Percentiles rank a stretch among this genome's conserved stretches.
phyloP scores from a whole-genome alignment of 352 stramenopile genomes.

The Peronosclerospora sorghi region DNA sequence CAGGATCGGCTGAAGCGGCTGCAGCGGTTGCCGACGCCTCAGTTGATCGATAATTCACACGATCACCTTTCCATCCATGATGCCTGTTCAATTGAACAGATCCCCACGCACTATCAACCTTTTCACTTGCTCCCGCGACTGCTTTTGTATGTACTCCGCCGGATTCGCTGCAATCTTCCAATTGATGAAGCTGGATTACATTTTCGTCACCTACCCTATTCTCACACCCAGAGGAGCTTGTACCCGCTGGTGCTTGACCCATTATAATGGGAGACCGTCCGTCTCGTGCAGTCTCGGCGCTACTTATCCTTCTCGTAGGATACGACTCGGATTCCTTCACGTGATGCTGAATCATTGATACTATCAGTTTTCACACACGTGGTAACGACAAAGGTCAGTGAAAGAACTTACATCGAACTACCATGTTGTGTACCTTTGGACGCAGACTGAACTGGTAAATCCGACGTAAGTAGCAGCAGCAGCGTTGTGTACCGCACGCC shows the following conservation, averaged over 20 bases:
- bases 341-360: constrained; percentile 2
- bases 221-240: constrained; percentile 2
- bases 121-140: constrained; percentile 5
- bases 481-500: constrained; percentile 8
- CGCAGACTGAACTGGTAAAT: constrained; percentile 1
- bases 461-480: constrained; percentile 16
- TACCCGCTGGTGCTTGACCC: background rate
- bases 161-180: constrained; percentile 10
- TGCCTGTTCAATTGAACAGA: constrained; percentile 1
- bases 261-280: constrained; percentile 7
- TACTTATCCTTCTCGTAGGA: constrained; percentile 9
- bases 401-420: background rate
- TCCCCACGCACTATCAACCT: constrained; percentile 6
- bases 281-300: constrained; percentile 8
- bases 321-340: constrained; percentile 17
- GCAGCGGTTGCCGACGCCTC: too few species aligned
- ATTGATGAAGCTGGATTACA: constrained; percentile 11
- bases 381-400: too few species aligned
- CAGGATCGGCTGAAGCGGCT: too few species aligned
- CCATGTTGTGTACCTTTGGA: constrained; percentile 4
- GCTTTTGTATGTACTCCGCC: constrained; percentile 3
- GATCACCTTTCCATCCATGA: too few species aligned
- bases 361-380: too few species aligned
- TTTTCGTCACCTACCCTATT: constrained; percentile 5
- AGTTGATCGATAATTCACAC: too few species aligned